These are phyloP conservation scores for Macadamia tetraphylla DNA, from an alignment of 164 flowering plant genomes.

Conservation along the genomic window DNA sequence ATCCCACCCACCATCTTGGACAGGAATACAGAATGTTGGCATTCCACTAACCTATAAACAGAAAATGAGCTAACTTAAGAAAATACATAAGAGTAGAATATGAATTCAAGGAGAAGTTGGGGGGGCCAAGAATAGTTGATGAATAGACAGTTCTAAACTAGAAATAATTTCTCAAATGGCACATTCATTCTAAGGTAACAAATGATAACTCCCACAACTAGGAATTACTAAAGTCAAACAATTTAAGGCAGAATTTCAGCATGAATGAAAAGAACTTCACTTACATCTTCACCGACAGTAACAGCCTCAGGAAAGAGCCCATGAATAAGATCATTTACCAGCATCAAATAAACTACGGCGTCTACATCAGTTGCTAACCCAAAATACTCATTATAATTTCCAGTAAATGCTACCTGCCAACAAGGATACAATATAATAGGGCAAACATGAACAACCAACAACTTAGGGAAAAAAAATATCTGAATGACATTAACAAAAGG, in stretches of 20 bases:
- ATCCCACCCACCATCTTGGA: slow-evolving; percentile 97
- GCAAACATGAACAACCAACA: not conserved
- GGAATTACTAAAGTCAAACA: not conserved
- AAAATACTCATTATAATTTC: slow-evolving; percentile 93
- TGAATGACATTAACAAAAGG: not conserved
- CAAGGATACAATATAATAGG: slow-evolving; percentile 12
- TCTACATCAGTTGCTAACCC: slow-evolving; percentile 93
- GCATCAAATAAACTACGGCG: slow-evolving; percentile 91
- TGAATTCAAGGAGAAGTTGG: too few species aligned
- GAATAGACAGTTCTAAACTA: too few species aligned
- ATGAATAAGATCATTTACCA: slow-evolving; percentile 91
- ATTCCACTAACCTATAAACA: slow-evolving; percentile 90
- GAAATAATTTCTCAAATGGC: too few species aligned
- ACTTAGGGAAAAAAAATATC: not conserved
- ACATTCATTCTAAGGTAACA: too few species aligned
- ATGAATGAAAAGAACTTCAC: slow-evolving; percentile 18
- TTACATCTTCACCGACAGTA: slow-evolving; percentile 93
- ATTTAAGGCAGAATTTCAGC: not conserved
- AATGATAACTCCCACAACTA: too few species aligned
- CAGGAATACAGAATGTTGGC: slow-evolving; percentile 89
- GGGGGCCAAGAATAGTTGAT: slow-evolving; percentile 2
- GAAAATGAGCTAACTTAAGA: slow-evolving; percentile 6
- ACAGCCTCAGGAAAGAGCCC: slow-evolving; percentile 94
- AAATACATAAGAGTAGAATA: not conserved
- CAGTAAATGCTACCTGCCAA: slow-evolving; percentile 79